These are phyloP conservation scores for Ceratocystis diversiconidia DNA, from an alignment of 2,329 filamentous ascomycete species.

Conservation along the genomic window DNA sequence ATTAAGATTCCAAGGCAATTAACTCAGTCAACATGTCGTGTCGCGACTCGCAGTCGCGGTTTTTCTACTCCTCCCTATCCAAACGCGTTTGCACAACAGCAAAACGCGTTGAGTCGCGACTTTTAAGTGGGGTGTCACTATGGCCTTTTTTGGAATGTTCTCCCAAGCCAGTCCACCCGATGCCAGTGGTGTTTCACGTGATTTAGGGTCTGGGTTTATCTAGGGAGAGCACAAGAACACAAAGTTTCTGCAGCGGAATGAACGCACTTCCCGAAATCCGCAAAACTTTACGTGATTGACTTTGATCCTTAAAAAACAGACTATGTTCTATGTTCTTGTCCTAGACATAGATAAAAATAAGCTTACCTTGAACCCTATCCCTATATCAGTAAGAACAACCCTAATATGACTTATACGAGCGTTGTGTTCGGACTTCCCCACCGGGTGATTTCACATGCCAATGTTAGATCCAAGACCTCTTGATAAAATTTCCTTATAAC, in stretches of 20 bases:
- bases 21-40: too few relatives aligned
- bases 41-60: neutral
- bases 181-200: too few relatives aligned
- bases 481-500: neutral
- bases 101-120: slow-evolving; percentile 4
- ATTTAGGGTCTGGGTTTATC: neutral
- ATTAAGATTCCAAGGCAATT: too few relatives aligned
- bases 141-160: slow-evolving; percentile 11
- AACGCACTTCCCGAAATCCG: too few relatives aligned
- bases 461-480: neutral
- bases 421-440: neutral
- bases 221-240: too few relatives aligned
- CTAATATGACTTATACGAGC: neutral
- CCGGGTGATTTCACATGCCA: neutral
- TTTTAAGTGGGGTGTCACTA: slow-evolving; percentile 8
- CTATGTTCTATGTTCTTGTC: too few relatives aligned
- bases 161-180: too few relatives aligned
- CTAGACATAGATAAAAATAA: neutral
- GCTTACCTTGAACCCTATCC: neutral
- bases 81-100: neutral
- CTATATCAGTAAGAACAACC: neutral
- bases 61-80: neutral
- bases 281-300: too few relatives aligned
- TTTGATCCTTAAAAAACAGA: too few relatives aligned
- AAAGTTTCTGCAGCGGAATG: too few relatives aligned